Evolutionary conservation across 495 filamentous ascomycete genomes (phyloP), one percentile per base, ranked within the genome.

Genomic region (Trichoderma erinaceum): DNA sequence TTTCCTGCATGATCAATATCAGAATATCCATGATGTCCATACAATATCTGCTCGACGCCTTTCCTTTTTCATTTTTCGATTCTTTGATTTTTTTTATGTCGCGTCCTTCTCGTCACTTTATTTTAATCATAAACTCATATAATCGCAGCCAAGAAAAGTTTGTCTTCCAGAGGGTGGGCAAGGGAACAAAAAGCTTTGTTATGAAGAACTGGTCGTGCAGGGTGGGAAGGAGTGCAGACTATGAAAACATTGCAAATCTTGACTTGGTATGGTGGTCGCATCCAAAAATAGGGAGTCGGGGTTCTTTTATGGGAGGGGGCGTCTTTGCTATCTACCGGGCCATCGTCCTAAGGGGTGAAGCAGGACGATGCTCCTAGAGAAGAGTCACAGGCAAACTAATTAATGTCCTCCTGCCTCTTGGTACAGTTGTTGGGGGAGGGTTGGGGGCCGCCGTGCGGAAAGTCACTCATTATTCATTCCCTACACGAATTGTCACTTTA

Each of bases 81-180:
- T 80, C 78, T 63, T 69, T 73, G 70, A 0, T 71, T 58, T 73
- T 71, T 72, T 76, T 73, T 66, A 50, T 50, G 65, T 66, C 65
- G 65, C 65, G 41, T 76, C 74, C 78, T 75, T 80, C 71, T 76
- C 76, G 74, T 72, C 70, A 73, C 74, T 69, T 71, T 69, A 71
- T 80, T 82, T 82, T 83, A 83, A 82, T 82, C 75, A 77, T 71
- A 76, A 71, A 73, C 78, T 74, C 74, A 81, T 80, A 82, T 81
- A 72, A 73, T 76, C 74, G 68, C 56, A 68, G 72, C 25, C 65
- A 66, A 66, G 73, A 71, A 75, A 74, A 69, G 56, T 32, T 61
- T 61, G 23, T 29, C 25, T 32, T 61, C 12, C 56, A 29, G 56
- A 32, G 56, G 56, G 48, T 3, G 56, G 56, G 23, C 23, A 61